These are phyloP conservation scores for Pseudoneurospora amorphoporcata DNA, from an alignment of 495 filamentous ascomycete genomes.

Conservation along the genomic window DNA sequence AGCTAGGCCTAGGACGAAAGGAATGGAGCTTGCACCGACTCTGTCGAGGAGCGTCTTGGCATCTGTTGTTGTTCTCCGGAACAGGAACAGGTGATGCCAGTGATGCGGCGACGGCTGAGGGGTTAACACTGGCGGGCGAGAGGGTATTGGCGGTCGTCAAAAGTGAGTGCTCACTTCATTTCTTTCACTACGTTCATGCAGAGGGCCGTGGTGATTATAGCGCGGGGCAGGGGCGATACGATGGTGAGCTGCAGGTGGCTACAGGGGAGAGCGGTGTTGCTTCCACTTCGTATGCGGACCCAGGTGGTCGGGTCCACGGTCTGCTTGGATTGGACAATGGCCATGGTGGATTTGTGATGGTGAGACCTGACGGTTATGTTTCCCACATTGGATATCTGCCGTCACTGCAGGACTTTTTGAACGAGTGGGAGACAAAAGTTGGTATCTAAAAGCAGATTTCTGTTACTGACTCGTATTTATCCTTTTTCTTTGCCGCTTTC, in stretches of 20 bases:
- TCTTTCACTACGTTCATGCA: conserved; percentile 1
- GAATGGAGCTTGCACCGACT: conserved; percentile 20
- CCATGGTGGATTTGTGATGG: conserved; percentile 23
- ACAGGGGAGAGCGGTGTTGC: neutral
- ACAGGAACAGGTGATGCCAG: neutral
- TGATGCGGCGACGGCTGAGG: conserved; percentile 4
- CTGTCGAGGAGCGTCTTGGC: conserved; percentile 13
- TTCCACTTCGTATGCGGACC: conserved; percentile 20
- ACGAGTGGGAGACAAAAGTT: neutral
- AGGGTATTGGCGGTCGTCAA: conserved; percentile 5
- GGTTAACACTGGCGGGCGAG: conserved; percentile 6
- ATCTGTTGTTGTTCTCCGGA: conserved; percentile 29
- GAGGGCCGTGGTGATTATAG: neutral
- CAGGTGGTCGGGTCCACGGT: conserved; percentile 18
- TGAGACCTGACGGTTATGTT: conserved; percentile 33
- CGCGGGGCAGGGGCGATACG: neutral
- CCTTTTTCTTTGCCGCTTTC: neutral
- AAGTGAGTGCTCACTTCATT: conserved; percentile 8
- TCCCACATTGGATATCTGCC: conserved; percentile 26
- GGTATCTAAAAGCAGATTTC: neutral
- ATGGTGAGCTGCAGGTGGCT: neutral
- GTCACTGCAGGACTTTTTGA: conserved; percentile 18
- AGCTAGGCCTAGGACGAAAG: neutral
- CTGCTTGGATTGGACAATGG: conserved; percentile 23
- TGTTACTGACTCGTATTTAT: neutral